A percentile compares a stretch with the other conserved stretches of the same genome.
These are phyloP conservation scores for Carex cristatella DNA, from an alignment of 176 grass and related monocot genomes.

Conservation along the genomic window DNA sequence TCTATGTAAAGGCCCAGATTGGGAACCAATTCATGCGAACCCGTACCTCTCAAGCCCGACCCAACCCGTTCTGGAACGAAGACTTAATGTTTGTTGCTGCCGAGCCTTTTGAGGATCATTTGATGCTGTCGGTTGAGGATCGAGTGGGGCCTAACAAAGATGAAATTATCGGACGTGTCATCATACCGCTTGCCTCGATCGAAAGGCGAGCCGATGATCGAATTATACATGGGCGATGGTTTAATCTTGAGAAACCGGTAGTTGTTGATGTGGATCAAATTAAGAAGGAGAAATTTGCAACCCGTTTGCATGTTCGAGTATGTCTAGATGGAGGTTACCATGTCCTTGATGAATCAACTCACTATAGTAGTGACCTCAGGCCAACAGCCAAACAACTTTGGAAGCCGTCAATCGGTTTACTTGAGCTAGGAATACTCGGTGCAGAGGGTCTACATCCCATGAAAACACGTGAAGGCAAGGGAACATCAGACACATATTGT, in stretches of 20 bases:
- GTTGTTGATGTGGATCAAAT: constrained; percentile 75
- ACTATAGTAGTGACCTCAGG: constrained; percentile 93
- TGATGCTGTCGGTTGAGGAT: constrained; percentile 86
- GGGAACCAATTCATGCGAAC: constrained; percentile 71
- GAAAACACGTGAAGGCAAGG: constrained; percentile 91
- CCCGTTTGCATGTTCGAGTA: constrained; percentile 73
- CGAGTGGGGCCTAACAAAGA: constrained; percentile 84
- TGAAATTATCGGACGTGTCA: constrained; percentile 69
- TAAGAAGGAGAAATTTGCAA: constrained; percentile 90
- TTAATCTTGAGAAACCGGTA: constrained; percentile 78
- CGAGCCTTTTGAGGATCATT: constrained; percentile 92
- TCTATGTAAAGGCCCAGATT: constrained; percentile 74
- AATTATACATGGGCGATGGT: constrained; percentile 87
- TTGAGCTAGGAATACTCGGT: constrained; percentile 82
- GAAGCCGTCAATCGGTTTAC: constrained; percentile 90
- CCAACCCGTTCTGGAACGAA: constrained; percentile 92
- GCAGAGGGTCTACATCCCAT: constrained; percentile 83
- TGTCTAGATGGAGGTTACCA: constrained; percentile 95
- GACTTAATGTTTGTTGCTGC: constrained; percentile 94
- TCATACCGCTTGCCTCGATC: constrained; percentile 61
- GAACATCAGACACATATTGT: constrained; percentile 90
- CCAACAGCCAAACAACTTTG: constrained; percentile 96
- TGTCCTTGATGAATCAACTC: constrained; percentile 93
- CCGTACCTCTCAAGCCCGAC: constrained; percentile 60
- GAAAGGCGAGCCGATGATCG: constrained; percentile 72